Evolutionary conservation across 2,329 filamentous ascomycete genomes (phyloP).

Genomic region (Dactylellina leptospora): DNA sequence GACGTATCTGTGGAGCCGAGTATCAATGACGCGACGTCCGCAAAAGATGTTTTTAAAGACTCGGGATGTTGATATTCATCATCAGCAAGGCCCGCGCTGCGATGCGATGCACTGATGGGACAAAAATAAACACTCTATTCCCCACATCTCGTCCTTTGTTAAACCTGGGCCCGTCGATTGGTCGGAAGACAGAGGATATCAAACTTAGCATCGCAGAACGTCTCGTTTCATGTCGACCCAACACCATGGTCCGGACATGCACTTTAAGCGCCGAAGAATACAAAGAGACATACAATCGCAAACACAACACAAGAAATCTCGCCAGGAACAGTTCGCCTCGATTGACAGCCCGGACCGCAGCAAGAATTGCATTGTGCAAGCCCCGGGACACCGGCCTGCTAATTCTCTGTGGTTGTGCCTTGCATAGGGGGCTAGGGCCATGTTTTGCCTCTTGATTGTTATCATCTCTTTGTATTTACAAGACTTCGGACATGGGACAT

Average conservation of each 20-base stretch:
- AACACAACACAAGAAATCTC: slow-evolving; percentile 15
- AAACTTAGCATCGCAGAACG: slow-evolving; percentile 12
- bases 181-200: not conserved
- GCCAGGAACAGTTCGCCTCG: slow-evolving; percentile 24
- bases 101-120: slow-evolving; percentile 19
- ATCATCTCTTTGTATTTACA: too few species aligned
- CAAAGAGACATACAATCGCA: not conserved
- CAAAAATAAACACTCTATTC: slow-evolving; percentile 26
- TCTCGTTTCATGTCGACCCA: slow-evolving; percentile 38
- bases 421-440: slow-evolving; percentile 7
- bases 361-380: slow-evolving; percentile 11
- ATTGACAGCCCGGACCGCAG: slow-evolving; percentile 38
- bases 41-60: too few species aligned
- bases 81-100: too few species aligned
- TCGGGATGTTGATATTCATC: too few species aligned
- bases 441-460: too few species aligned
- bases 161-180: slow-evolving; percentile 4
- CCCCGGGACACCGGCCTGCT: not conserved
- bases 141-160: not conserved
- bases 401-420: slow-evolving; percentile 20
- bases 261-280: slow-evolving; percentile 45
- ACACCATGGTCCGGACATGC: slow-evolving; percentile 27
- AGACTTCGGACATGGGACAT: too few species aligned
- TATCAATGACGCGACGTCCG: too few species aligned
- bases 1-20: too few species aligned